phyloP scores from a whole-genome alignment of 108 stramenopile genomes.

The Pseudonitzschia multistriata region DNA sequence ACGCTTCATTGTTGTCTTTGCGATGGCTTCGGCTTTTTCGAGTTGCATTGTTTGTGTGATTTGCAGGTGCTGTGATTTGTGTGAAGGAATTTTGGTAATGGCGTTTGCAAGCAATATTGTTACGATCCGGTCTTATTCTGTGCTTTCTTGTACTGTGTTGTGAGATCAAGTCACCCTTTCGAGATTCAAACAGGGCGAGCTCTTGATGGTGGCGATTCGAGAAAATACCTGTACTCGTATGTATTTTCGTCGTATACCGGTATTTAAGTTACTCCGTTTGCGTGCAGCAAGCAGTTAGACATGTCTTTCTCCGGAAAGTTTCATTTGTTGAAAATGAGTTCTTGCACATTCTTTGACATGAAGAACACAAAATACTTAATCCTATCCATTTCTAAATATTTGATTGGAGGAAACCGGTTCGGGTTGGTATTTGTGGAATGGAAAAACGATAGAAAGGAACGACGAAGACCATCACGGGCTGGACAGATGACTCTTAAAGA shows the following conservation, averaged over 20 bases:
- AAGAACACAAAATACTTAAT: background rate
- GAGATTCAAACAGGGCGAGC: too few relatives aligned
- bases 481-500: background rate
- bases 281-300: background rate
- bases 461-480: background rate
- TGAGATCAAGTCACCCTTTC: too few relatives aligned
- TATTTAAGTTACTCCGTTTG: too few relatives aligned
- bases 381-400: background rate
- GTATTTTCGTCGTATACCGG: too few relatives aligned
- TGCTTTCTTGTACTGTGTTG: too few relatives aligned
- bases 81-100: too few relatives aligned
- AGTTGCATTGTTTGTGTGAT: background rate
- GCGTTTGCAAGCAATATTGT: too few relatives aligned
- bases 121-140: too few relatives aligned
- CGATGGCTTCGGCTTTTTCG: background rate
- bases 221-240: too few relatives aligned
- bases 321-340: background rate
- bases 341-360: background rate
- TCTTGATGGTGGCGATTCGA: too few relatives aligned
- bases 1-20: background rate
- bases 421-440: background rate
- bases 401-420: background rate
- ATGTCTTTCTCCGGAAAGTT: slow-evolving; percentile 1
- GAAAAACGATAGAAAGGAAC: background rate
- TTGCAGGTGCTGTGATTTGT: too few relatives aligned